Evolutionary conservation across 2,329 filamentous ascomycete species (phyloP).

Genomic region (Pseudogymnoascus sp.): DNA sequence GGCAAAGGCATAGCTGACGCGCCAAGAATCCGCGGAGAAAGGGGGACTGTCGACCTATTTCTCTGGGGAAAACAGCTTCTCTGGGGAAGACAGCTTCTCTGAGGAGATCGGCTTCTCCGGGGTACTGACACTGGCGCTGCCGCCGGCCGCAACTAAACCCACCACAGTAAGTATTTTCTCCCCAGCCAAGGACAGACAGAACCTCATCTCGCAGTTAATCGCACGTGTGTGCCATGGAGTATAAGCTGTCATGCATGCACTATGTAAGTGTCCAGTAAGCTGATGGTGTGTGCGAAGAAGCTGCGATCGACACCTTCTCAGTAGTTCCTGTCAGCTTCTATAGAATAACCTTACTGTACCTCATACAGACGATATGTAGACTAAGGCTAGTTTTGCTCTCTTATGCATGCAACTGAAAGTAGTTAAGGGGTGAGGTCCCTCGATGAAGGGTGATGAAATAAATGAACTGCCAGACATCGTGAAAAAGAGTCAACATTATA

Average conservation of each 20-base stretch:
- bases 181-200: neutral
- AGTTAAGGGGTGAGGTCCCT: neutral
- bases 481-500: neutral
- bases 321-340: neutral
- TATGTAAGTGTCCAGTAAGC: neutral
- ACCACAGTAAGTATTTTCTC: slow-evolving; percentile 5
- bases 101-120: neutral
- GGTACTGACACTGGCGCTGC: neutral
- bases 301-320: neutral
- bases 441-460: neutral
- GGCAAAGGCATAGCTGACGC: neutral
- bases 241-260: neutral
- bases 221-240: neutral
- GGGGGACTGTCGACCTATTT: neutral
- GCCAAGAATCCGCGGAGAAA: neutral
- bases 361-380: neutral
- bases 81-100: neutral
- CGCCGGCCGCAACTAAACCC: neutral
- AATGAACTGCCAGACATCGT: neutral
- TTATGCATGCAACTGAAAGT: slow-evolving; percentile 1
- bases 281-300: neutral
- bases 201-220: neutral
- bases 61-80: neutral
- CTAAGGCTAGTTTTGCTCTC: neutral
- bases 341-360: neutral